These are phyloP conservation scores for Populus tomentosa DNA, from an alignment of 441 rosid species.

Conservation along the genomic window DNA sequence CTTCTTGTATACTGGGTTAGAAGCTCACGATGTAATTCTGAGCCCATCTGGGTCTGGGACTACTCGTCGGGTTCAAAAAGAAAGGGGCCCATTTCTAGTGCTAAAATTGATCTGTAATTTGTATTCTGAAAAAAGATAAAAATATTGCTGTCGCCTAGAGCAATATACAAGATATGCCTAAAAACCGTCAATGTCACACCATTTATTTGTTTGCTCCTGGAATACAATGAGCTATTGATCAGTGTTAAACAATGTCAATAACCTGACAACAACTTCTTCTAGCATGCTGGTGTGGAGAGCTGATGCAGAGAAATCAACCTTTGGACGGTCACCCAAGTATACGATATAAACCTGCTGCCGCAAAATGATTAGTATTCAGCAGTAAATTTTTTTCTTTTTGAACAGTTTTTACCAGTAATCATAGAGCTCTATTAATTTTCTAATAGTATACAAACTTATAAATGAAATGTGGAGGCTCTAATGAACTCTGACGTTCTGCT, in stretches of 20 bases:
- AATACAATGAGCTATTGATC: neutral
- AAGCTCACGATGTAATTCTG: too few species aligned
- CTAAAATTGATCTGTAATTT: neutral
- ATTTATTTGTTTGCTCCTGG: neutral
- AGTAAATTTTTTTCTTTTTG: too few species aligned
- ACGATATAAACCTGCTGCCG: constrained; percentile 33
- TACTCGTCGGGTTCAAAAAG: too few species aligned
- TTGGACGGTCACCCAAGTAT: constrained; percentile 33
- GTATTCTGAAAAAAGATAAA: neutral
- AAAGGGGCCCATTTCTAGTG: too few species aligned
- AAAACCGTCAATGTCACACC: neutral
- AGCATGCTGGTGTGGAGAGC: constrained; percentile 4
- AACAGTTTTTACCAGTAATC: too few species aligned
- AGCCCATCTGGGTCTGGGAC: too few species aligned
- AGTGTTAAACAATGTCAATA: neutral
- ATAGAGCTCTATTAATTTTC: too few species aligned
- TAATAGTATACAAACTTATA: too few species aligned
- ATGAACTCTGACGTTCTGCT: too few species aligned
- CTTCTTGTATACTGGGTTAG: too few species aligned
- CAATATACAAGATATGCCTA: neutral
- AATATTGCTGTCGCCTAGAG: too few species aligned
- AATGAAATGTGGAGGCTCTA: too few species aligned
- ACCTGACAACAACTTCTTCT: constrained; percentile 34
- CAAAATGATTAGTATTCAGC: neutral
- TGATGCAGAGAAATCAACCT: constrained; percentile 20